Conservation (phyloP, 257 asterid genomes). For the Solanum stenotomum region DNA sequence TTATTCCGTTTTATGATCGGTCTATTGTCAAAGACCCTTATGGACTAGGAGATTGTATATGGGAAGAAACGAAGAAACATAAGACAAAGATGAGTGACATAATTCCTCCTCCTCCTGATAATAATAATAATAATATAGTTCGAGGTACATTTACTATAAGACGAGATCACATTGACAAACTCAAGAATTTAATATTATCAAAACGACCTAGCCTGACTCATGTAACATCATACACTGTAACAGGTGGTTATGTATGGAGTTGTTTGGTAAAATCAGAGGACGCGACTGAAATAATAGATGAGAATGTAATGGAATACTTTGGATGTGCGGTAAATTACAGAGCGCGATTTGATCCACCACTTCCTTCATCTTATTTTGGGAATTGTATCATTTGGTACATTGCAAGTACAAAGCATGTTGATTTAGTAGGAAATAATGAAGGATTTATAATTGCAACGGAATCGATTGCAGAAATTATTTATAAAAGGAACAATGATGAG, state of each 20-base stretch:
- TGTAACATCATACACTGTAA: constrained; percentile 21
- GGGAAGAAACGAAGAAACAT: background rate
- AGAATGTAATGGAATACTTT: background rate
- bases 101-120: background rate
- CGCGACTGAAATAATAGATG: background rate
- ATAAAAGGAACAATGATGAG: constrained; percentile 3
- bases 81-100: background rate
- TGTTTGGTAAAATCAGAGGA: constrained; percentile 26
- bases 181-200: constrained; percentile 18
- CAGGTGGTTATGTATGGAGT: constrained; percentile 29
- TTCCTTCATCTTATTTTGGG: constrained; percentile 41
- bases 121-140: background rate
- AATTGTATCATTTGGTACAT: constrained; percentile 27
- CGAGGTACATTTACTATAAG: constrained; percentile 13
- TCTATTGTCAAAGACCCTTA: background rate
- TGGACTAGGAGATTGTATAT: background rate
- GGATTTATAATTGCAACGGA: constrained; percentile 24
- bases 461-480: constrained; percentile 11
- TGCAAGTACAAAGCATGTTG: background rate
- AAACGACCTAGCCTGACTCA: constrained; percentile 9
- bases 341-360: constrained; percentile 25
- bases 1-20: constrained; percentile 13
- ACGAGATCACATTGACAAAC: background rate
- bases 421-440: constrained; percentile 12
- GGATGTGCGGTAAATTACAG: constrained; percentile 17